phyloP scores from a whole-genome alignment of 108 stramenopile genomes.

The Schizochytrium sp. region DNA sequence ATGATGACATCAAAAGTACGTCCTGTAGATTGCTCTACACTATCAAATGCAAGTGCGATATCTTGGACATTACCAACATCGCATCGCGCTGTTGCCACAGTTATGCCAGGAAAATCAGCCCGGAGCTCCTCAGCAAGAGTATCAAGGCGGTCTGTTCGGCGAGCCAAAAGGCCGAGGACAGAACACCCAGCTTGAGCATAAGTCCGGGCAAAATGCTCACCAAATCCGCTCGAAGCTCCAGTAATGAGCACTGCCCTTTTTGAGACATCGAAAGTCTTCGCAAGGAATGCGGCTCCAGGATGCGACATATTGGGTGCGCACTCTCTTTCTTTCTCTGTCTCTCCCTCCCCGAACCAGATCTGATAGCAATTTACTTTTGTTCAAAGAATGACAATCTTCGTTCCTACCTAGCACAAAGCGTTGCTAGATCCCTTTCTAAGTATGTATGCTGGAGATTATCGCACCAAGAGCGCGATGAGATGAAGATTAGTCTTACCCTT shows the following conservation, averaged over 20 bases:
- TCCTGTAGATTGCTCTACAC: constrained; percentile 40
- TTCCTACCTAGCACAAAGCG: no score
- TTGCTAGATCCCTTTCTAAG: no score
- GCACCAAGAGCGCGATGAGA: no score
- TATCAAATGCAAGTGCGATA: constrained; percentile 48
- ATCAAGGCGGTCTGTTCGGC: constrained; percentile 25
- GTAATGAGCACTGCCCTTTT: constrained; percentile 36
- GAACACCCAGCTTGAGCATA: constrained; percentile 5
- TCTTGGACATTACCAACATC: constrained; percentile 22
- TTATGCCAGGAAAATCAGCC: neutral
- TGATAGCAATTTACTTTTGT: no score
- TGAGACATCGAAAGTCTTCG: constrained; percentile 24
- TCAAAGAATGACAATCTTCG: no score
- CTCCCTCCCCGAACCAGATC: no score
- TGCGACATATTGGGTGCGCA: neutral
- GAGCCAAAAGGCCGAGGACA: constrained; percentile 7
- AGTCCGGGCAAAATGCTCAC: constrained; percentile 51
- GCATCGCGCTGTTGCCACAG: constrained; percentile 11
- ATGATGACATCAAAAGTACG: constrained; percentile 48
- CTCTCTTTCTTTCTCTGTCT: no score
- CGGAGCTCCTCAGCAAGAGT: constrained; percentile 1
- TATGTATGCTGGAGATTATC: no score
- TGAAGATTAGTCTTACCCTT: no score
- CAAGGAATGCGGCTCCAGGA: constrained; percentile 17
- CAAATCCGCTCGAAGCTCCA: constrained; percentile 33